Evolutionary conservation across 768 basidiomycete species (phyloP), one percentile per base, ranked within the genome.

Genomic region (Boletus subcaerulescens): DNA sequence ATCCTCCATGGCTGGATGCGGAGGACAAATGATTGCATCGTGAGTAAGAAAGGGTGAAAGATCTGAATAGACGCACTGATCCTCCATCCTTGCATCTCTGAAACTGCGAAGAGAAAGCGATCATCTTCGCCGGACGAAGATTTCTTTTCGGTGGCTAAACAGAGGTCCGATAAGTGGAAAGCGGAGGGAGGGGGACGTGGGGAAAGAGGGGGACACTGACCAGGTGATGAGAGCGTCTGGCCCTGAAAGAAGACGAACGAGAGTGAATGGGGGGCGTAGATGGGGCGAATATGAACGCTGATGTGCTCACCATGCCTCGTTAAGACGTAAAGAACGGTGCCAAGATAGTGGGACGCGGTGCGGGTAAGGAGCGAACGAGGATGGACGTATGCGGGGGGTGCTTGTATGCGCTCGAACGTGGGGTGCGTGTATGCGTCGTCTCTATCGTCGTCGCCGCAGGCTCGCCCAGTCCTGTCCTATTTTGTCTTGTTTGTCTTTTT

Each of bases 1-100:
- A 65, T 99, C 96, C 75, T 99, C 97, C 97, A 99, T 98, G 63
- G 87, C 96, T 99, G 66, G 48, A 56, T 54, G 13, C 4, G 36
- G 9, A 11, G 39, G 20, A 44, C 29, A 15, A 26, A 24, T 22
- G 31, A 43, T n/a, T 24, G 47, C 2, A 38, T 18, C 11, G 40
- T 64, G 53, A 57, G 55, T 2, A 22, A 22, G 33, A 10, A 14
- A 9, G 13, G 14, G 22, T 11, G 8, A 11, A 43, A 14, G 32
- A 11, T 1, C 8, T 1, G 15, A 48, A 36, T 3, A 56, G 31
- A 87, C 96, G 75, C 66, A 99, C 96, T 85, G 74, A 98, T 88
- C 73, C 97, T 81, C 97, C 97, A 99, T 65, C 97, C 97, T 73
- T 99, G 97, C 96, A 98, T 98, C 74, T 98, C 95, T 44, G 90